A percentile compares a stretch with the other conserved stretches of the same genome.
Evolutionary conservation across 306 rosid genomes (phyloP).

Genomic region (Quercus alba): DNA sequence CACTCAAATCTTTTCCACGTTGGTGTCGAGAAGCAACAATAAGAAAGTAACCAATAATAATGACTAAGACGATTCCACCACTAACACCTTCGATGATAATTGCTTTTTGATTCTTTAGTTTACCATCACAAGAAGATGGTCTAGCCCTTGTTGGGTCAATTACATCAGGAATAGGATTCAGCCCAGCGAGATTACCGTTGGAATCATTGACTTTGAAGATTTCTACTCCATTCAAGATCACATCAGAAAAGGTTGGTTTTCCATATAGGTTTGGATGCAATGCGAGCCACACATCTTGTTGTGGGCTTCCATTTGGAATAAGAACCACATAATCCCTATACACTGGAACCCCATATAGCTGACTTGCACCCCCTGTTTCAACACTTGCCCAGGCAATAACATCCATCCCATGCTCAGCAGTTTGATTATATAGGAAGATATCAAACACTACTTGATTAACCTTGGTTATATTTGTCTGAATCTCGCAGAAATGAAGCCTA

Average conservation of each 20-base stretch:
- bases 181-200: constrained; percentile 65
- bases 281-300: constrained; percentile 68
- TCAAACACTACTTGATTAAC: constrained; percentile 59
- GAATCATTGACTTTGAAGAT: constrained; percentile 67
- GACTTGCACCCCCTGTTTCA: too few species aligned
- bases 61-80: constrained; percentile 60
- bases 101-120: constrained; percentile 42
- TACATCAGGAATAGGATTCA: constrained; percentile 54
- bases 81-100: not conserved
- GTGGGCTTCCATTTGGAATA: constrained; percentile 57
- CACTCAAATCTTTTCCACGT: constrained; percentile 71
- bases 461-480: constrained; percentile 27
- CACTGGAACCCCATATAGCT: constrained; percentile 44
- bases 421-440: constrained; percentile 62
- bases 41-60: constrained; percentile 56
- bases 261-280: constrained; percentile 43
- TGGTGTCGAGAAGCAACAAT: not conserved
- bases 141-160: constrained; percentile 51
- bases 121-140: constrained; percentile 33
- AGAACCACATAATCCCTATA: constrained; percentile 56
- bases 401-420: constrained; percentile 53
- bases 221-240: constrained; percentile 80
- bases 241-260: constrained; percentile 38
- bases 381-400: constrained; percentile 37
- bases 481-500: constrained; percentile 91